Evolutionary conservation across 169 alveolate genomes (phyloP).

Genomic region (Plasmodium knowlesi): DNA sequence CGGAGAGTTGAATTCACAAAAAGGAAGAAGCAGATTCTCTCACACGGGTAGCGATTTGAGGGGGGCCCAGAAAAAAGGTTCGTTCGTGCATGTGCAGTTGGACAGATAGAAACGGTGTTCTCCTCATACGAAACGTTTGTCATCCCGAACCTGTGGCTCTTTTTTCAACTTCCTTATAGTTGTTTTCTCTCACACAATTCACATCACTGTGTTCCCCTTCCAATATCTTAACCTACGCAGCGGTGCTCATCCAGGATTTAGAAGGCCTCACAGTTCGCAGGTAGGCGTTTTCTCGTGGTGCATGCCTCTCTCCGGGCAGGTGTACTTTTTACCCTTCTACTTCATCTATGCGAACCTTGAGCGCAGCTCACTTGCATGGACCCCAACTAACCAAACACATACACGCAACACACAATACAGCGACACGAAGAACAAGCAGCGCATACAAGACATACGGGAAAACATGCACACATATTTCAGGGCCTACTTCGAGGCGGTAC

Average conservation of each 20-base stretch:
- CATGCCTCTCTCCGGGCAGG: not conserved
- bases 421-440: constrained; percentile 1
- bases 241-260: constrained; percentile 7
- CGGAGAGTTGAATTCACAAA: not conserved
- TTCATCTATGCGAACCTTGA: not conserved
- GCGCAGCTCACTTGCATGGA: not conserved
- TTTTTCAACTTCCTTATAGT: not conserved
- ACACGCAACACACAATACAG: not conserved
- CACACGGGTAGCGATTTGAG: not conserved
- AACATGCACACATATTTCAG: constrained; percentile 43
- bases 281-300: not conserved
- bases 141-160: not conserved
- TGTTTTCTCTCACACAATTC: not conserved
- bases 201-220: not conserved
- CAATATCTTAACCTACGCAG: not conserved
- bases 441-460: not conserved
- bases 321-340: not conserved
- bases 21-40: not conserved
- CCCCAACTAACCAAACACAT: not conserved
- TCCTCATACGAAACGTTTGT: not conserved
- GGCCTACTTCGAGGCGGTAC: constrained; percentile 16
- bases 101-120: not conserved
- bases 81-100: not conserved
- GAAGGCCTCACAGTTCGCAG: not conserved
- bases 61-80: not conserved